Percentiles rank a stretch among this genome's conserved stretches.
Evolutionary conservation across 768 basidiomycete species (phyloP).

Genomic region (Boletellus sp.): DNA sequence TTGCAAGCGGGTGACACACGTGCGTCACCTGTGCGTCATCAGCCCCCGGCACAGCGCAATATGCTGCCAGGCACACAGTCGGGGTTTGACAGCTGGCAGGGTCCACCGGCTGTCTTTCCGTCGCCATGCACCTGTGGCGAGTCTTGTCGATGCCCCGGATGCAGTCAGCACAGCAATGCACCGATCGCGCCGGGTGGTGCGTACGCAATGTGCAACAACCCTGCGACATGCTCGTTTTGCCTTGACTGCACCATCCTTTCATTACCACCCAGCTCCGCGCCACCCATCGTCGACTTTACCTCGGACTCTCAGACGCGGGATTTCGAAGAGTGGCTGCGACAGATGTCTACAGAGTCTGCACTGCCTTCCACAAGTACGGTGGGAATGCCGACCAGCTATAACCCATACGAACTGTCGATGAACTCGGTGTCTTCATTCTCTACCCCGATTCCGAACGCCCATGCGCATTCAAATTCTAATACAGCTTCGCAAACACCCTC

Average conservation of each 20-base stretch:
- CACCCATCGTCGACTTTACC: conserved; percentile 40
- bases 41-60: conserved; percentile 26
- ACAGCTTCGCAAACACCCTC: neutral
- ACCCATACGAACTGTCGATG: conserved; percentile 27
- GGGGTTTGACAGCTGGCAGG: conserved; percentile 24
- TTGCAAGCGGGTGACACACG: conserved; percentile 15
- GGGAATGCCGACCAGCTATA: conserved; percentile 25
- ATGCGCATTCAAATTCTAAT: conserved; percentile 8
- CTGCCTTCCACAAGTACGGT: conserved; percentile 14
- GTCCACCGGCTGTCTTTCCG: conserved; percentile 33
- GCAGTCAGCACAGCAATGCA: conserved; percentile 49
- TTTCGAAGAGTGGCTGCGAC: conserved; percentile 64
- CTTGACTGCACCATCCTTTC: conserved; percentile 62
- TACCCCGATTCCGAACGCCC: conserved; percentile 8
- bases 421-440: conserved; percentile 15
- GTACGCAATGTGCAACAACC: conserved; percentile 37
- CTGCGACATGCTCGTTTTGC: conserved; percentile 44
- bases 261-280: conserved; percentile 40
- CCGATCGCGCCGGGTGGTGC: conserved; percentile 36
- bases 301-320: conserved; percentile 42
- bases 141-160: conserved; percentile 61
- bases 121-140: conserved; percentile 61
- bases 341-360: conserved; percentile 38
- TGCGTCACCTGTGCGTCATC: conserved; percentile 21
- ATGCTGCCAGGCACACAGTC: conserved; percentile 23